Percentiles rank a stretch among this genome's conserved stretches.
Conservation (phyloP, 108 stramenopile genomes). For the Cyclotella atomus region DNA sequence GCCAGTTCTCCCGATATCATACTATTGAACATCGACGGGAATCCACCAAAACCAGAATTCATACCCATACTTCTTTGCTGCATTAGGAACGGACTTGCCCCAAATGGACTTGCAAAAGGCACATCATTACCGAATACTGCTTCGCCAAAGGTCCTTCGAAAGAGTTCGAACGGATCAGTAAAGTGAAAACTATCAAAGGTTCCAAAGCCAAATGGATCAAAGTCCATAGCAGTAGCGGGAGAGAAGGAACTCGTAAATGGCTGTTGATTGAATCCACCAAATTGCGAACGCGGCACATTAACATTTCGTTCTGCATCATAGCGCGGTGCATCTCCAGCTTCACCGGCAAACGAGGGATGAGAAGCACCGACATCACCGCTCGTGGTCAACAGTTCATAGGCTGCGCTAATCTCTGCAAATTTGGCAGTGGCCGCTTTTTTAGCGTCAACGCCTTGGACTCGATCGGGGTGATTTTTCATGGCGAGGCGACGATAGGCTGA, state of each 20-base stretch:
- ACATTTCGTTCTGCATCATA: neutral
- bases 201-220: constrained; percentile 28
- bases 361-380: constrained; percentile 6
- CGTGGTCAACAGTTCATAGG: constrained; percentile 36
- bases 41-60: constrained; percentile 6
- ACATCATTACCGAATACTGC: too few relatives aligned
- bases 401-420: constrained; percentile 35
- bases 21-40: neutral
- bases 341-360: constrained; percentile 34
- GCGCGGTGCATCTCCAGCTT: neutral
- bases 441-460: constrained; percentile 51
- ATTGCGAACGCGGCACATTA: too few relatives aligned
- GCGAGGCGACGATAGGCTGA: constrained; percentile 70
- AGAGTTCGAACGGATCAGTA: constrained; percentile 42
- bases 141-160: constrained; percentile 24
- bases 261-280: neutral
- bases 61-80: neutral
- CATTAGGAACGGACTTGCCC: neutral
- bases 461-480: constrained; percentile 73
- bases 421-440: constrained; percentile 24
- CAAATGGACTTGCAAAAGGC: neutral
- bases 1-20: neutral
- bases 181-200: constrained; percentile 17
- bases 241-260: constrained; percentile 10
- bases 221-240: too few relatives aligned